Conservation (phyloP, 2,329 filamentous ascomycete genomes). For the Calycina marina region DNA sequence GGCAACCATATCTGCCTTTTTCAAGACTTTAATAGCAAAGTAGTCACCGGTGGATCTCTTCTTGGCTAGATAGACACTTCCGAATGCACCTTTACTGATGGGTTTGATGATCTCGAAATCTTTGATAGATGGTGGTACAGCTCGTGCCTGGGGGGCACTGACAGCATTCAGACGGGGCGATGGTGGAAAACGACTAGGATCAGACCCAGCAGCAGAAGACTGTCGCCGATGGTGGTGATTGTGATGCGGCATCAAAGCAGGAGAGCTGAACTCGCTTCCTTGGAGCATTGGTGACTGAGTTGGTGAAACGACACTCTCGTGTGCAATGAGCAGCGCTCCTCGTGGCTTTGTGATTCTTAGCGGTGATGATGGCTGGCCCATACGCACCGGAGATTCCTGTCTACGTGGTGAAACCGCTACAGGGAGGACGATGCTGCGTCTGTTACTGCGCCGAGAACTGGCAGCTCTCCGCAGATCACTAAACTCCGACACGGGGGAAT, state of each 20-base stretch:
- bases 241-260: conserved; percentile 48
- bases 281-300: conserved; percentile 81
- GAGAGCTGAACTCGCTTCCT: conserved; percentile 68
- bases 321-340: conserved; percentile 33
- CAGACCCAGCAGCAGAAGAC: conserved; percentile 75
- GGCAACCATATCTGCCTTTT: conserved; percentile 99
- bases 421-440: conserved; percentile 73
- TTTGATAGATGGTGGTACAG: conserved; percentile 90
- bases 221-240: conserved; percentile 83
- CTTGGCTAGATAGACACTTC: conserved; percentile 93
- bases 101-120: conserved; percentile 99
- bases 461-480: conserved; percentile 56
- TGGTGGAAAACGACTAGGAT: conserved; percentile 49
- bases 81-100: conserved; percentile 97
- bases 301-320: conserved; percentile 63
- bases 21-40: conserved; percentile 95
- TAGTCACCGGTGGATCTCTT: conserved; percentile 98
- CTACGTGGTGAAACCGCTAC: conserved; percentile 66
- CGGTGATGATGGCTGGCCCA: conserved; percentile 65
- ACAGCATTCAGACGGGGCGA: conserved; percentile 72
- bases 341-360: conserved; percentile 75
- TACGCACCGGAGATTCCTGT: conserved; percentile 76
- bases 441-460: conserved; percentile 68
- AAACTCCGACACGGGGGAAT: conserved; percentile 83
- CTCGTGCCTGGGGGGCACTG: conserved; percentile 67